phyloP scores from a whole-genome alignment of 257 asterid genomes.

The Echium plantagineum region DNA sequence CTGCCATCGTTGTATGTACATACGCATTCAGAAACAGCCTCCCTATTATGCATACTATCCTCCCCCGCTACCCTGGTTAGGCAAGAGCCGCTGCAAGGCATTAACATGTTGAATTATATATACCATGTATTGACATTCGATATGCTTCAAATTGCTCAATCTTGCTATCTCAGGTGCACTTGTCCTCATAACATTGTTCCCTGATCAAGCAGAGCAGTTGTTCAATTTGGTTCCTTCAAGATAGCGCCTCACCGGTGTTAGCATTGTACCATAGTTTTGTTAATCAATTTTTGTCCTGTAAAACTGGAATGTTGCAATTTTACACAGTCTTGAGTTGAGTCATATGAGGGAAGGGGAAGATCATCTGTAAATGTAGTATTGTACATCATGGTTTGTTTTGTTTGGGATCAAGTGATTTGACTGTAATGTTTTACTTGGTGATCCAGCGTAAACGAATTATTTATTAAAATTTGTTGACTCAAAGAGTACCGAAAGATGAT shows the following conservation, averaged over 20 bases:
- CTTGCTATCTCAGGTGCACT: conserved; percentile 47
- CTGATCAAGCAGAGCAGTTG: conserved; percentile 81
- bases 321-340: neutral
- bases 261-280: neutral
- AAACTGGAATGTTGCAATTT: too few relatives aligned
- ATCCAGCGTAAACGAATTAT: too few relatives aligned
- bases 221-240: conserved; percentile 45
- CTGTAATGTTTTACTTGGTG: too few relatives aligned
- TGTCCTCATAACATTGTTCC: conserved; percentile 79
- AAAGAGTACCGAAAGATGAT: too few relatives aligned
- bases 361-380: too few relatives aligned
- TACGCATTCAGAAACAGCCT: neutral
- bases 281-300: neutral
- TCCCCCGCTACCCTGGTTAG: too few relatives aligned
- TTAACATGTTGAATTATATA: too few relatives aligned
- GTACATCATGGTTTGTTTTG: too few relatives aligned
- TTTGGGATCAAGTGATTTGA: too few relatives aligned
- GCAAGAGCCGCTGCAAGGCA: too few relatives aligned
- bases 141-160: conserved; percentile 1
- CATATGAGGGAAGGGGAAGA: neutral
- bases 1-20: neutral
- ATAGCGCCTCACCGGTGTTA: conserved; percentile 14
- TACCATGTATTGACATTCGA: neutral
- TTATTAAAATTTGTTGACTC: too few relatives aligned
- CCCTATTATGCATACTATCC: too few relatives aligned